These are phyloP conservation scores for Fraxinus quadrangulata DNA, from an alignment of 257 asterid genomes.

Conservation along the genomic window DNA sequence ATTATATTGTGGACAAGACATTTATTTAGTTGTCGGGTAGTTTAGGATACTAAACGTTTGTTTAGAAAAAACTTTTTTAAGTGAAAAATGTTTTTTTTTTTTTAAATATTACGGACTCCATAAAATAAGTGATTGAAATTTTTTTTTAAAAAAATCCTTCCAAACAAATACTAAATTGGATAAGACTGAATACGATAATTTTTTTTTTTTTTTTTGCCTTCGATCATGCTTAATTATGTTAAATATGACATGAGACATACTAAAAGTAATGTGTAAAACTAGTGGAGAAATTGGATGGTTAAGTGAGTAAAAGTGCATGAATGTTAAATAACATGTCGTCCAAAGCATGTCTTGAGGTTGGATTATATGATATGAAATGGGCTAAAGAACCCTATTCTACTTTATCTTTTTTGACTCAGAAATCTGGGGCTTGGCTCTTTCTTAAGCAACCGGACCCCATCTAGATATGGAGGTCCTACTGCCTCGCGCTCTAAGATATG, in stretches of 20 bases:
- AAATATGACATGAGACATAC: too few relatives aligned
- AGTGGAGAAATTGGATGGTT: not conserved
- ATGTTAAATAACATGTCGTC: slow-evolving; percentile 11
- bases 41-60: not conserved
- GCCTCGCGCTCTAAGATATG: not conserved
- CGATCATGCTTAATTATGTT: too few relatives aligned
- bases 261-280: too few relatives aligned
- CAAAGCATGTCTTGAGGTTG: slow-evolving; percentile 24
- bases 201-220: too few relatives aligned
- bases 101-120: too few relatives aligned
- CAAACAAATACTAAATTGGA: too few relatives aligned
- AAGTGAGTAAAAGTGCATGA: slow-evolving; percentile 21
- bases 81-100: too few relatives aligned
- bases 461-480: not conserved
- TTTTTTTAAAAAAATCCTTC: fast-evolving
- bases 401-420: not conserved
- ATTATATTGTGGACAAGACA: not conserved
- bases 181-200: too few relatives aligned
- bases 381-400: slow-evolving; percentile 3
- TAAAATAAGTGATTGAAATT: too few relatives aligned
- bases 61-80: too few relatives aligned
- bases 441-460: not conserved
- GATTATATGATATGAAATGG: slow-evolving; percentile 10
- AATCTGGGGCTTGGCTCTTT: slow-evolving; percentile 5
- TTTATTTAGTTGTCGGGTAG: not conserved